phyloP scores from a whole-genome alignment of 2,329 filamentous ascomycete genomes.

The Penicillium sp. region DNA sequence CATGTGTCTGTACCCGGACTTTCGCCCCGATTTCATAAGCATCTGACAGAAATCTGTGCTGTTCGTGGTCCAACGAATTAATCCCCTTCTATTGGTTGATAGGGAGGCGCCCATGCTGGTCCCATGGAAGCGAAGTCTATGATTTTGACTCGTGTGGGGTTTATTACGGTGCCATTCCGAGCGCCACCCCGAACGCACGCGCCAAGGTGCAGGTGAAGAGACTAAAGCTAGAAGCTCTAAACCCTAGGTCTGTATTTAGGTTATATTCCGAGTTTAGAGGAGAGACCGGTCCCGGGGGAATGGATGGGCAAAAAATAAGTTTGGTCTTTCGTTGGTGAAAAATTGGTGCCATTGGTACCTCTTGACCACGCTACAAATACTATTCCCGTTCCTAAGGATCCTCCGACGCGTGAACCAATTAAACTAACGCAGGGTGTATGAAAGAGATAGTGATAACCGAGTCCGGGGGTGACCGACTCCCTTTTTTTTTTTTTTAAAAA shows the following conservation, averaged over 20 bases:
- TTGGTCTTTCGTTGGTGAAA: background rate
- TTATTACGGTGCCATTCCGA: conserved; percentile 7
- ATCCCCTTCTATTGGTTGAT: conserved; percentile 4
- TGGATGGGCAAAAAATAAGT: background rate
- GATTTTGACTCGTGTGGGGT: conserved; percentile 3
- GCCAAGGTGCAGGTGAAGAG: background rate
- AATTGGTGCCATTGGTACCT: background rate
- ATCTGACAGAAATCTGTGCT: conserved; percentile 14
- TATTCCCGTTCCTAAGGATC: background rate
- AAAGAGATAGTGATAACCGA: background rate
- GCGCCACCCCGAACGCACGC: conserved; percentile 15
- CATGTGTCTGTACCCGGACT: conserved; percentile 1
- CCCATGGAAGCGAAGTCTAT: conserved; percentile 1
- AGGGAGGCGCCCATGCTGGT: background rate
- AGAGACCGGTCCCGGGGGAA: background rate
- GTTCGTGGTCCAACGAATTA: background rate
- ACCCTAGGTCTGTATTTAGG: background rate
- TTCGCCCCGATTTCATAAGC: background rate
- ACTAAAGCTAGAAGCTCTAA: background rate
- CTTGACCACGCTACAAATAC: background rate
- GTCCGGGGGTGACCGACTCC: background rate
- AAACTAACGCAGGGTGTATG: background rate
- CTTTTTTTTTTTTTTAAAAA: no score
- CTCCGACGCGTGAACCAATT: background rate
- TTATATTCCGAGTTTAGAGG: background rate